Percentiles rank a stretch among this genome's conserved stretches.
Conservation (phyloP, 495 filamentous ascomycete genomes). For the Penicillium cataractarum region DNA sequence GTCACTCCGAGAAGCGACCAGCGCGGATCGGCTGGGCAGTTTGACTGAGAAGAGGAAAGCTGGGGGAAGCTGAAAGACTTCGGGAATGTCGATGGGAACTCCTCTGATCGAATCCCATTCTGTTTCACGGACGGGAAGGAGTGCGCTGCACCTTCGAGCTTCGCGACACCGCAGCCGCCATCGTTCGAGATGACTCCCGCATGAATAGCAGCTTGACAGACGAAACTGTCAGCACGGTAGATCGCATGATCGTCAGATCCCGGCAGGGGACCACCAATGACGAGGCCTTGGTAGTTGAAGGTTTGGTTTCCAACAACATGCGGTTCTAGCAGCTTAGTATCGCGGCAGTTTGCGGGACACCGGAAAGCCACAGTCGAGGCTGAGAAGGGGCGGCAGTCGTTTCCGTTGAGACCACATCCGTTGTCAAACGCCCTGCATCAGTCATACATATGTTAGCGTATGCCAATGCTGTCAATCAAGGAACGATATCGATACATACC, state of each 20-base stretch:
- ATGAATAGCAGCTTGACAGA: conserved; percentile 82
- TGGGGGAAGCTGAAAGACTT: conserved; percentile 70
- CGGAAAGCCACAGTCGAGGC: conserved; percentile 71
- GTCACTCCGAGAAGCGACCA: conserved; percentile 79
- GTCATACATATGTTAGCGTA: conserved; percentile 6
- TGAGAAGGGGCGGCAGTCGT: conserved; percentile 79
- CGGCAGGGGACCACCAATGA: conserved; percentile 71
- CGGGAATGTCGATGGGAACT: conserved; percentile 78
- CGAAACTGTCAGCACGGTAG: conserved; percentile 83
- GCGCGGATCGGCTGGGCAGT: conserved; percentile 61
- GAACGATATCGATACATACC: conserved; percentile 41
- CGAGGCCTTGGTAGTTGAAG: conserved; percentile 68
- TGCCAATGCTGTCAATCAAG: not conserved
- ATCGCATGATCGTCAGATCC: conserved; percentile 43
- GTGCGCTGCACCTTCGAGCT: conserved; percentile 66
- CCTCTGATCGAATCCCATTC: conserved; percentile 68
- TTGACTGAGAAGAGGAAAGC: conserved; percentile 40
- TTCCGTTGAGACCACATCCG: conserved; percentile 77
- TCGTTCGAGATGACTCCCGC: conserved; percentile 69
- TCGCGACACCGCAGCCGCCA: conserved; percentile 78
- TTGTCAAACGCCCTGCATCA: conserved; percentile 65
- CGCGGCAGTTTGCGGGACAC: conserved; percentile 76
- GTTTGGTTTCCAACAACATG: conserved; percentile 75
- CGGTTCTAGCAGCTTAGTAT: conserved; percentile 67
- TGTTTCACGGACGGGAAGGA: conserved; percentile 60